Base-by-base conservation (phyloP, 2,329 filamentous ascomycete genomes). In the Metarhizium rileyi region DNA sequence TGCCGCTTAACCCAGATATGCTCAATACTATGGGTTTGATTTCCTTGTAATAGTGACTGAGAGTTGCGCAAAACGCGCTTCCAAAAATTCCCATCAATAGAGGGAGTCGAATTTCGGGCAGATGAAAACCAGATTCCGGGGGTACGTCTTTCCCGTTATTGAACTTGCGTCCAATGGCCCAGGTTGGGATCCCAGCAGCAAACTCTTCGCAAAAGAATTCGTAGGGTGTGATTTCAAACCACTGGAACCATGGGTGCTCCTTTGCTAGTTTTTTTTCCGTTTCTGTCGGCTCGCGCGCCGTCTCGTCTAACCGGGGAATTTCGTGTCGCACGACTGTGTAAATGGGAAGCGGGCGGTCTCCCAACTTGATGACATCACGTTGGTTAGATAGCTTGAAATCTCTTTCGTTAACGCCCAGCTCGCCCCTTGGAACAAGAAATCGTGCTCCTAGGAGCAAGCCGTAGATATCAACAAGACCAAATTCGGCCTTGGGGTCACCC, bases 151-250 rank as follows among this genome's bases (percentile, higher is more conserved):
- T 58, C 18, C 93, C 93, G 36, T 79, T 75, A 30, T 86, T 72
- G 65, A 96, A 98, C 51, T 78, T 83, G 43, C 93, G 80, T 3
- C 93, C 93, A 52, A 97, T 72, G 6, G 90, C 87, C 90, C 91
- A 98, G 0, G 88, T 95, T 0, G 93, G 93, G 53, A 98, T 96
- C 3, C 93, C 91, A 2, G 91, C 90, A 23, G 78, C 78, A 46
- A 95, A 83, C 61, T 96, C 91, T 66, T 97, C 91, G 58, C 90
- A 95, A 66, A 93, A 96, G 63, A 96, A 85, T 64, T 97, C 91
- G 61, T 94, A 96, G 0, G 91, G 91, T 0, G 89, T 94, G 59
- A 91, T 86, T 61, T 98, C 93, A 57, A 93, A 96, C 91, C 93
- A 97, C 60, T 98, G 91, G 59, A 97, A 98, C 87, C 90, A 97